Conservation (phyloP, 805 yeast genomes). For the Monosporozyma siamensis region DNA sequence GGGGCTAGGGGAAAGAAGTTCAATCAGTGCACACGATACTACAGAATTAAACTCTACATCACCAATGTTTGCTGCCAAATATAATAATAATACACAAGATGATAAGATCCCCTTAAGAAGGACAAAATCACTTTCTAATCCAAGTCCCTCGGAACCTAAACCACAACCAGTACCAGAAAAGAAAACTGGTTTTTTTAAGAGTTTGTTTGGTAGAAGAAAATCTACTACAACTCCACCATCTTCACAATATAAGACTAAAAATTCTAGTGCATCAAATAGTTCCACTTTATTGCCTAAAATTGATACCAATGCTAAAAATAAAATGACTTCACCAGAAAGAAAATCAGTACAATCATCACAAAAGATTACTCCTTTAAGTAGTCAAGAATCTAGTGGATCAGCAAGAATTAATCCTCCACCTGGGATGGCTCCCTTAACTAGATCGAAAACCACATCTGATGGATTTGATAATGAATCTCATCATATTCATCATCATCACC, state of each 20-base stretch:
- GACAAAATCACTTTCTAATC: conserved; percentile 28
- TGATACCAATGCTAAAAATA: background rate
- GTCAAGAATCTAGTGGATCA: background rate
- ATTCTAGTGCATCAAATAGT: background rate
- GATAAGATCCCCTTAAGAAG: conserved; percentile 13
- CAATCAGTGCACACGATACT: background rate
- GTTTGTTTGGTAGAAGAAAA: conserved; percentile 22
- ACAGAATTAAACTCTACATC: background rate
- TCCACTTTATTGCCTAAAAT: background rate
- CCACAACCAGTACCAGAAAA: conserved; percentile 14
- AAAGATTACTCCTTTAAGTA: background rate
- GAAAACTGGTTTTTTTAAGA: conserved; percentile 30
- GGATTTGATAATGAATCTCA: conserved; percentile 1
- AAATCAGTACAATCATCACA: background rate
- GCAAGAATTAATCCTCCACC: background rate
- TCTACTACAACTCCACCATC: conserved; percentile 1
- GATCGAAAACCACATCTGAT: conserved; percentile 17
- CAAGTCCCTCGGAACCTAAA: conserved; percentile 5
- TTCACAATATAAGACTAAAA: background rate
- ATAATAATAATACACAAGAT: background rate
- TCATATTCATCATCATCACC: conserved; percentile 3
- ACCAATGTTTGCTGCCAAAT: background rate
- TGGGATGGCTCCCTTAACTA: conserved; percentile 9
- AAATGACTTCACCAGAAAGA: background rate
- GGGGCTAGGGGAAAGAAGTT: background rate